Conservation (phyloP, 805 yeast genomes). For the Torulaspora gathmanii region DNA sequence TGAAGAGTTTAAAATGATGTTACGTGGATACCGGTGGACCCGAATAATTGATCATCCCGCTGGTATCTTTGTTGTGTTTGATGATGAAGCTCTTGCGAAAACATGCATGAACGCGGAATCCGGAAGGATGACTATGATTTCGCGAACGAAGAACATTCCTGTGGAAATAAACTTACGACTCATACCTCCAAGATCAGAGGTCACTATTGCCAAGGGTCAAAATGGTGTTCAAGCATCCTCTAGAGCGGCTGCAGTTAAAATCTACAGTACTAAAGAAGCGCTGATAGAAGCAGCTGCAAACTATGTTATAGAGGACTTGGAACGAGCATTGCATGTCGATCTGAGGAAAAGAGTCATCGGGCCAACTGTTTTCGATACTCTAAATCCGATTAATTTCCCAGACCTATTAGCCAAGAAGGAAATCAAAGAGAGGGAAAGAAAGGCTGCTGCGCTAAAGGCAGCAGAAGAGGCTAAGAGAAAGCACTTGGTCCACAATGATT, state of each 20-base stretch:
- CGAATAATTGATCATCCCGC: slow-evolving; percentile 54
- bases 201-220: not conserved
- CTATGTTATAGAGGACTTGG: slow-evolving; percentile 58
- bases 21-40: slow-evolving; percentile 61
- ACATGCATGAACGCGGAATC: slow-evolving; percentile 26
- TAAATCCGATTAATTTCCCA: slow-evolving; percentile 58
- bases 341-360: slow-evolving; percentile 69
- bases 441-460: slow-evolving; percentile 15
- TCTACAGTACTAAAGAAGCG: slow-evolving; percentile 28
- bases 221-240: not conserved
- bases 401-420: slow-evolving; percentile 39
- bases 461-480: slow-evolving; percentile 25
- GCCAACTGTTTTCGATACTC: slow-evolving; percentile 56
- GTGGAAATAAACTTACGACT: slow-evolving; percentile 26
- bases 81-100: slow-evolving; percentile 34
- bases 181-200: slow-evolving; percentile 13
- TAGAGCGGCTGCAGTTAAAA: slow-evolving; percentile 3
- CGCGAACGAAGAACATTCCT: slow-evolving; percentile 24
- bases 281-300: slow-evolving; percentile 56
- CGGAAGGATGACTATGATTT: slow-evolving; percentile 22
- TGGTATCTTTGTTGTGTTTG: slow-evolving; percentile 73
- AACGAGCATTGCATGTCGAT: slow-evolving; percentile 60
- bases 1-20: slow-evolving; percentile 57
- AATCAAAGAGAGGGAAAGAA: slow-evolving; percentile 27
- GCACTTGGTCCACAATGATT: slow-evolving; percentile 34